Base-by-base conservation (phyloP, 805 yeast species). In the Candida ponderosae region DNA sequence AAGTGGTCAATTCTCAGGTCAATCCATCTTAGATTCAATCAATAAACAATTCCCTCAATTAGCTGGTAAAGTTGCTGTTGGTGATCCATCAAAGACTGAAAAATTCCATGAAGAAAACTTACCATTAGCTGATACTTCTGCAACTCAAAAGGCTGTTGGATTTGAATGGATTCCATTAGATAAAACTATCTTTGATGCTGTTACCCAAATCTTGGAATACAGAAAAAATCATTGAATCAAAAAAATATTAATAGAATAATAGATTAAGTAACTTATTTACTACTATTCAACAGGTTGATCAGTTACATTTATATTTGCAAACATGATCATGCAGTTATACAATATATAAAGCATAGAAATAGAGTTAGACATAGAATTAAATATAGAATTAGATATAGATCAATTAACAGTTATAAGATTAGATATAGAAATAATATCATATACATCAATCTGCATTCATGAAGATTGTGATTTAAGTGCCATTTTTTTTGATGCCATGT, bases 161-260 rank as follows among this genome's bases (percentile, higher is more conserved):
- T 7, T 38, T 9, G 32, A 38, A 17, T 60, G 58, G 29, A 60
- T 60, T 38, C 48, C 51, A 18, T 46, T 70, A 19, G 61, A 69
- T 43, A 40, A 56, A 18, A 43, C 65, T 4, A 57, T 70, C 8
- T 50, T 48, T 28, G 76, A 69, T 45, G 50, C 70, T 11, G 51
- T 62, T 32, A 36, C 48, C 7, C 74, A 68, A 47, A 36, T 26
- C 33, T 39, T 36, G 35, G 34, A 20, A 18, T 38, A 11, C 23
- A 28, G n/a, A 5, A 34, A n/a, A 11, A 13, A 18, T 5, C 31
- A 29, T 13, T 14, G n/a, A n/a, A n/a, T n/a, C n/a, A n/a, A n/a
- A n/a, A n/a, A n/a, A n/a, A n/a, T n/a, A n/a, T n/a, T n/a, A n/a
- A n/a, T n/a, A n/a, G n/a, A n/a, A n/a, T n/a, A n/a, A n/a, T n/a